phyloP scores from a whole-genome alignment of 768 basidiomycete species.

The Sutorius australiensis region DNA sequence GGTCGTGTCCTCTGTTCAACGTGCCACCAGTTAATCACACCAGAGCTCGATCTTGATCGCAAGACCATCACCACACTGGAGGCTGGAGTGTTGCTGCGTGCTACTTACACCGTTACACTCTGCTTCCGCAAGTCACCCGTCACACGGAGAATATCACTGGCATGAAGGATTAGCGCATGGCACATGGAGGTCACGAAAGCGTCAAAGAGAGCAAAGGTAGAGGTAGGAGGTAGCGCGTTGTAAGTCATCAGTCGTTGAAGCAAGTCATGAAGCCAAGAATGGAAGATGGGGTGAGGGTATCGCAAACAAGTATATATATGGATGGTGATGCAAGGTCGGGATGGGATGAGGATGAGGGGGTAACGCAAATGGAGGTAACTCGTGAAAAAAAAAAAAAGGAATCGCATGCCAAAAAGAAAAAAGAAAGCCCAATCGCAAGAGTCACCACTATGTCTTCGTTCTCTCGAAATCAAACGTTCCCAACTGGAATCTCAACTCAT shows the following conservation, averaged over 20 bases:
- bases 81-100: too few species aligned
- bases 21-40: too few species aligned
- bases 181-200: background rate
- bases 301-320: conserved; percentile 8
- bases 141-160: background rate
- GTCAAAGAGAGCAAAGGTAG: background rate
- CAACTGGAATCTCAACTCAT: conserved; percentile 9
- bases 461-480: conserved; percentile 24
- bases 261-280: conserved; percentile 1
- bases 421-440: background rate
- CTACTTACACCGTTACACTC: too few species aligned
- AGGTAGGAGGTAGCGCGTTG: conserved; percentile 10
- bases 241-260: conserved; percentile 5
- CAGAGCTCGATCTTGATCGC: too few species aligned
- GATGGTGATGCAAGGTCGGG: background rate
- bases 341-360: background rate
- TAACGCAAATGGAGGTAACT: conserved; percentile 10
- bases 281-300: background rate
- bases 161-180: background rate
- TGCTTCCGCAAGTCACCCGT: background rate
- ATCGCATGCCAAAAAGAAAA: conserved; percentile 1
- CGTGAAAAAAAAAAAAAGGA: background rate
- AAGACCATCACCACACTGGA: too few species aligned
- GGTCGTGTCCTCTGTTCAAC: too few species aligned
- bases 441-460: conserved; percentile 4